phyloP scores from a whole-genome alignment of 2,329 filamentous ascomycete species.

The Claviceps humidiphila region DNA sequence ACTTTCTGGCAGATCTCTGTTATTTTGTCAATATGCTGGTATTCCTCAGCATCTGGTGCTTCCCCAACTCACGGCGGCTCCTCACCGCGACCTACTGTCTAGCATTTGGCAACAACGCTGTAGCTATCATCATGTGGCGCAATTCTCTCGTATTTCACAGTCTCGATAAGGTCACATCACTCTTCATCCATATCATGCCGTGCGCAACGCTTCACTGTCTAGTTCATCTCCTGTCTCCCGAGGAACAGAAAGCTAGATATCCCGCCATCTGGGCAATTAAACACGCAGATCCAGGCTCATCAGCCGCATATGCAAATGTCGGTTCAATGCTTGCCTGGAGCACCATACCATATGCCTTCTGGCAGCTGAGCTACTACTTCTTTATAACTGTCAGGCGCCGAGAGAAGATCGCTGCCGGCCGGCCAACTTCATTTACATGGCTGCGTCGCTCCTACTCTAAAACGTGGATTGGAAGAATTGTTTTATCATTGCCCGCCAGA shows the following conservation, averaged over 20 bases:
- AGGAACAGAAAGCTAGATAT: constrained; percentile 55
- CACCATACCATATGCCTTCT: constrained; percentile 79
- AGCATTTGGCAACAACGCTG: constrained; percentile 89
- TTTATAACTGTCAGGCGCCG: constrained; percentile 90
- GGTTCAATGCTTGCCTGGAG: constrained; percentile 87
- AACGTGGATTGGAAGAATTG: constrained; percentile 74
- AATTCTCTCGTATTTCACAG: constrained; percentile 98
- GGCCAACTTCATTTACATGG: constrained; percentile 96
- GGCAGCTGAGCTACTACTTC: constrained; percentile 89
- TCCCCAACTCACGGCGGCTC: constrained; percentile 78
- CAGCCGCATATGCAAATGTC: constrained; percentile 65
- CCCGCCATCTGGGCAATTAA: constrained; percentile 80
- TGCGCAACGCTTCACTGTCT: constrained; percentile 87
- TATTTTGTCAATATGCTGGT: constrained; percentile 93
- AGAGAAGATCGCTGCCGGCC: constrained; percentile 89
- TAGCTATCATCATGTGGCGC: constrained; percentile 97
- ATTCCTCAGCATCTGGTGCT: constrained; percentile 74
- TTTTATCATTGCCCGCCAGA: constrained; percentile 59
- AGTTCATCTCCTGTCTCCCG: constrained; percentile 63
- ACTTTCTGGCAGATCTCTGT: constrained; percentile 93
- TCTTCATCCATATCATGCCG: constrained; percentile 99
- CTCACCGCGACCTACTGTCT: constrained; percentile 89
- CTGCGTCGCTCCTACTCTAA: constrained; percentile 82
- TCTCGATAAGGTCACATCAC: constrained; percentile 90
- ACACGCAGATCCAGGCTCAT: constrained; percentile 50